Evolutionary conservation across 1,284 basidiomycete genomes (phyloP).

Genomic region (Cryptococcus sp.): DNA sequence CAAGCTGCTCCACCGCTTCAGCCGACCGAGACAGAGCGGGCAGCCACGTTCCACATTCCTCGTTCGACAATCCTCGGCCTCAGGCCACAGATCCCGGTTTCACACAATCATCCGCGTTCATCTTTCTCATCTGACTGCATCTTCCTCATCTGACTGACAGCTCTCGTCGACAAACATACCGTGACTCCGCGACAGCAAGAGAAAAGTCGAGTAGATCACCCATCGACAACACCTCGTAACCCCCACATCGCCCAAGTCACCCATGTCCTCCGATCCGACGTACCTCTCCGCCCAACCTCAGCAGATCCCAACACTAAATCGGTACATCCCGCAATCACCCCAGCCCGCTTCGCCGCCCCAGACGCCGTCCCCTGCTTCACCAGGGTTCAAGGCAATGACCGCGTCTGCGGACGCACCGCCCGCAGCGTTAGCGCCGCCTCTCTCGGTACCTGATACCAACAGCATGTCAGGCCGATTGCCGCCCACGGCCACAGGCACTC

Average conservation of each 20-base stretch:
- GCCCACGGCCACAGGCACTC: neutral
- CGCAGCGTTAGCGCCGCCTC: neutral
- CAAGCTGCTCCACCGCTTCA: too few species aligned
- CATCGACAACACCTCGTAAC: too few species aligned
- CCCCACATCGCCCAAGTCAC: conserved; percentile 1
- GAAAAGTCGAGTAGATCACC: too few species aligned
- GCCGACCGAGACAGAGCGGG: too few species aligned
- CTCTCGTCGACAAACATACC: neutral
- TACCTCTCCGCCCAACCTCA: conserved; percentile 8
- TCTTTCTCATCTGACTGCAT: neutral
- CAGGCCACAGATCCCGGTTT: too few species aligned
- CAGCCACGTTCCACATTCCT: too few species aligned
- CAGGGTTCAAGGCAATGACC: neutral
- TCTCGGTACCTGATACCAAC: neutral
- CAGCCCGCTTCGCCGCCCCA: conserved; percentile 18
- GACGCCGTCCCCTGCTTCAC: conserved; percentile 17
- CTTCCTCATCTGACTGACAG: neutral
- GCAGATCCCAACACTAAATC: neutral
- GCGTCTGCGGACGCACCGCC: neutral
- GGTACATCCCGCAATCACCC: conserved; percentile 21
- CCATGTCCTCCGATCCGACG: conserved; percentile 2
- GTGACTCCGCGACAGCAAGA: too few species aligned
- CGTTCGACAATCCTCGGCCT: too few species aligned
- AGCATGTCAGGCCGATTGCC: neutral
- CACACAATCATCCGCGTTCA: too few species aligned